Percentiles rank a stretch among this genome's conserved stretches.
phyloP scores from a whole-genome alignment of 345 rosid genomes.

The Gossypium sturtianum region DNA sequence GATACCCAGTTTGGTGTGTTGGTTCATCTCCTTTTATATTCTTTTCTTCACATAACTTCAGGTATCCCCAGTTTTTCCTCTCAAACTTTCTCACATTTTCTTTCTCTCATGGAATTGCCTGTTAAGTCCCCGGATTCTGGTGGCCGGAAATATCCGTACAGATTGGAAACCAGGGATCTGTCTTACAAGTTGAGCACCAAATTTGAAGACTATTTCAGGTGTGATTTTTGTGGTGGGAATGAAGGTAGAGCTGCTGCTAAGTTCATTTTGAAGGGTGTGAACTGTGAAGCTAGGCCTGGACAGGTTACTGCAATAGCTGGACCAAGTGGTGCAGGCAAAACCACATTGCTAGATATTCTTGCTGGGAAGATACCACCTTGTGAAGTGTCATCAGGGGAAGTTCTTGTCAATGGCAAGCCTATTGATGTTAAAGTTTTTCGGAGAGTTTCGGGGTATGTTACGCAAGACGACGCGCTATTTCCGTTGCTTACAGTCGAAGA shows the following conservation, averaged over 20 bases:
- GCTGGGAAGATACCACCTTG: slow-evolving; percentile 52
- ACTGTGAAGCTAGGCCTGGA: slow-evolving; percentile 55
- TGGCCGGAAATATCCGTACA: slow-evolving; percentile 36
- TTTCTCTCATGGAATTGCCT: slow-evolving; percentile 61
- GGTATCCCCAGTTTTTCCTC: slow-evolving; percentile 10
- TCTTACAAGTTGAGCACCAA: slow-evolving; percentile 47
- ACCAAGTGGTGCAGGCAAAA: slow-evolving; percentile 93
- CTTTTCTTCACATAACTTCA: slow-evolving; percentile 18
- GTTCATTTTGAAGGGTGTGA: slow-evolving; percentile 52
- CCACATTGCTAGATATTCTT: slow-evolving; percentile 79
- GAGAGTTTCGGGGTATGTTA: slow-evolving; percentile 70
- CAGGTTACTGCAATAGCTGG: slow-evolving; percentile 80
- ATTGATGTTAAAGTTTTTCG: slow-evolving; percentile 49
- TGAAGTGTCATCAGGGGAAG: slow-evolving; percentile 47
- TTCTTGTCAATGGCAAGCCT: slow-evolving; percentile 55
- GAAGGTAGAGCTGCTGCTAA: slow-evolving; percentile 25
- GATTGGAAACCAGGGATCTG: slow-evolving; percentile 50
- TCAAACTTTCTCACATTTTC: slow-evolving; percentile 2
- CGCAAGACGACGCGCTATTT: slow-evolving; percentile 84
- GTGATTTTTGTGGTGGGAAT: slow-evolving; percentile 21
- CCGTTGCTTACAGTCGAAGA: slow-evolving; percentile 81
- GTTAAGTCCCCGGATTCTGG: slow-evolving; percentile 40
- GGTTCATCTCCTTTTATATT: slow-evolving; percentile 56
- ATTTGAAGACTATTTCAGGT: slow-evolving; percentile 30
- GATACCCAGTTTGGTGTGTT: slow-evolving; percentile 54